Conservation (phyloP, 2,329 filamentous ascomycete species). For the Coleophoma eucalyptorum region DNA sequence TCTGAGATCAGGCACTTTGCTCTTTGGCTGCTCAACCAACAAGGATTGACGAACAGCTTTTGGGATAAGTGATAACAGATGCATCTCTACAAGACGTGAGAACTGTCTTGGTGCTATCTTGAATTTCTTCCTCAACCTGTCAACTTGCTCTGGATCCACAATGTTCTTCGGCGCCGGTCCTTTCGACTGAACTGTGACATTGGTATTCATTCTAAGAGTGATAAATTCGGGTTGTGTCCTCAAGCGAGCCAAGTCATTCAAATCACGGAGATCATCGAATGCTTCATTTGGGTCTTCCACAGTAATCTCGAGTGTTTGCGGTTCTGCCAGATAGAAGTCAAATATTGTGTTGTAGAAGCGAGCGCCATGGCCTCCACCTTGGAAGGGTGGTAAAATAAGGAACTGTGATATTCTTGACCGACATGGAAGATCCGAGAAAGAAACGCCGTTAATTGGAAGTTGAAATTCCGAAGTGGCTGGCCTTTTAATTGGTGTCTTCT, state of each 20-base stretch:
- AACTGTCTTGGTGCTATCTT: slow-evolving; percentile 81
- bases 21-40: slow-evolving; percentile 36
- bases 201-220: slow-evolving; percentile 50
- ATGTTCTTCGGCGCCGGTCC: slow-evolving; percentile 49
- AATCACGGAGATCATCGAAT: slow-evolving; percentile 76
- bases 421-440: slow-evolving; percentile 63
- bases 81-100: slow-evolving; percentile 70
- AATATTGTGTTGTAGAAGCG: slow-evolving; percentile 81
- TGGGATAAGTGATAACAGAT: slow-evolving; percentile 60
- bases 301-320: slow-evolving; percentile 76
- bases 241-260: slow-evolving; percentile 66
- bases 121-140: slow-evolving; percentile 51
- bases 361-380: slow-evolving; percentile 74
- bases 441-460: slow-evolving; percentile 24
- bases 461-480: slow-evolving; percentile 32
- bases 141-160: slow-evolving; percentile 52
- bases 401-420: slow-evolving; percentile 91
- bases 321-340: slow-evolving; percentile 59
- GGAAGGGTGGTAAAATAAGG: slow-evolving; percentile 83
- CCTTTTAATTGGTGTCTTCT: slow-evolving; percentile 26
- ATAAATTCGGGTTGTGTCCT: slow-evolving; percentile 55
- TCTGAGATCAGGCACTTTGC: slow-evolving; percentile 37
- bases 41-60: slow-evolving; percentile 49
- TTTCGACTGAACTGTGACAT: slow-evolving; percentile 43
- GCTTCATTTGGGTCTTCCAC: slow-evolving; percentile 91